Evolutionary conservation across 108 stramenopile genomes (phyloP), one percentile per base, ranked within the genome.

Genomic region (Skeletonema costatum): DNA sequence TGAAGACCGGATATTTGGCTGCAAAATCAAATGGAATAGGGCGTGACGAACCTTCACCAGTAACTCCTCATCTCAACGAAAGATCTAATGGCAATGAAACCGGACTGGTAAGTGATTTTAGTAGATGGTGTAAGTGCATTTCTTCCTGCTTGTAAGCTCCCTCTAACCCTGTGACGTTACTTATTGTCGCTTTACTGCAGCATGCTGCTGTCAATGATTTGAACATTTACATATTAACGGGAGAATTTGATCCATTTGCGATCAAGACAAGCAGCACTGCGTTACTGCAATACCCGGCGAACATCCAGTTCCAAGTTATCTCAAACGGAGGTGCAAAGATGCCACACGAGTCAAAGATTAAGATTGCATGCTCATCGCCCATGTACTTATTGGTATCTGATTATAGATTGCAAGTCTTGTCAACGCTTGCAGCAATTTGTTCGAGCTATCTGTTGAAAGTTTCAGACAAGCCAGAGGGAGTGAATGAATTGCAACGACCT

Each of bases 311-410:
- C 7, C 53, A 25, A 10, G 0, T 56, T 5, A 21, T 29, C 21
- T 56, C 53, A 9, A 56, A 29, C 9, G 53, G 8, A 56, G 19
- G 53, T 25, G 21, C 19, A 25, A n/a, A 29, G 53, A 21, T 21
- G 53, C 53, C 53, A 4, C 25, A 25, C 4, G 53, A 10, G 2
- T 25, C 53, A 56, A 56, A 73, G 35, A 39, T 46, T 32, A 32
- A 46, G 10, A 29, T 48, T n/a, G 17, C 32, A 32, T 31, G 11
- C 21, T 19, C 39, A 33, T 71, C 72, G 25, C 60, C 61, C n/a
- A 58, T 80, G 29, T 14, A 60, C 38, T 16, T 80, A 4, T 29
- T 80, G 29, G 53, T 80, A 53, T 80, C 78, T 25, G 72, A 80
- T 25, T 16, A n/a, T 25, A 80, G 73, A 60, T 38, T 81, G 46